Evolutionary conservation across 1,139 yeast species (phyloP).

Genomic region (Lodderomyces orthopsilosis): DNA sequence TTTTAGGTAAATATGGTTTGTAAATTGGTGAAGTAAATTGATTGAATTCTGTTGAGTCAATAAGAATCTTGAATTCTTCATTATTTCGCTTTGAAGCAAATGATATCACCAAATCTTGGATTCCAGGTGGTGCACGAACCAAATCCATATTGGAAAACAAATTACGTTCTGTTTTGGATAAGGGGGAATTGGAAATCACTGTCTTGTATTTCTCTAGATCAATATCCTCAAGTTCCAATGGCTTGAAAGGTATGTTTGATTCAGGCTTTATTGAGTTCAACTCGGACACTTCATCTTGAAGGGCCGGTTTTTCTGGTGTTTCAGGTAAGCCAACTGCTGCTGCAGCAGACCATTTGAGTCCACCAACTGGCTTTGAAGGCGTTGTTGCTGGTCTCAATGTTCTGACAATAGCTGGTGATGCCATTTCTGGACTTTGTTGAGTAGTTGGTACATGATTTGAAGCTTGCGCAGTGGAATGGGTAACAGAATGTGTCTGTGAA

Average conservation of each 20-base stretch:
- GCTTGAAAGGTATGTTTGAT: conserved; percentile 4
- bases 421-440: conserved; percentile 20
- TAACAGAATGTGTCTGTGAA: not conserved
- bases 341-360: conserved; percentile 68
- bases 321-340: conserved; percentile 38
- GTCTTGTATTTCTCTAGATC: conserved; percentile 15
- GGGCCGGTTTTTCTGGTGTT: conserved; percentile 4
- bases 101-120: conserved; percentile 61
- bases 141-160: conserved; percentile 42
- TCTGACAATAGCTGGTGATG: conserved; percentile 37
- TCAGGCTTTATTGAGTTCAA: conserved; percentile 1
- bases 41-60: conserved; percentile 24
- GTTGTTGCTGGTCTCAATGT: conserved; percentile 67
- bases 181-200: conserved; percentile 31
- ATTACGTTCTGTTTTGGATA: conserved; percentile 31
- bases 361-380: conserved; percentile 63
- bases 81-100: conserved; percentile 42
- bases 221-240: conserved; percentile 8
- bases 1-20: conserved; percentile 41
- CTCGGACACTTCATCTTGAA: conserved; percentile 3
- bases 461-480: not conserved
- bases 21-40: conserved; percentile 31
- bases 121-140: conserved; percentile 64
- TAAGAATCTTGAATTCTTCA: conserved; percentile 25
- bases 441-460: conserved; percentile 3